These are phyloP conservation scores for Xylaria polymorpha DNA, from an alignment of 2,329 filamentous ascomycete genomes.

Conservation along the genomic window DNA sequence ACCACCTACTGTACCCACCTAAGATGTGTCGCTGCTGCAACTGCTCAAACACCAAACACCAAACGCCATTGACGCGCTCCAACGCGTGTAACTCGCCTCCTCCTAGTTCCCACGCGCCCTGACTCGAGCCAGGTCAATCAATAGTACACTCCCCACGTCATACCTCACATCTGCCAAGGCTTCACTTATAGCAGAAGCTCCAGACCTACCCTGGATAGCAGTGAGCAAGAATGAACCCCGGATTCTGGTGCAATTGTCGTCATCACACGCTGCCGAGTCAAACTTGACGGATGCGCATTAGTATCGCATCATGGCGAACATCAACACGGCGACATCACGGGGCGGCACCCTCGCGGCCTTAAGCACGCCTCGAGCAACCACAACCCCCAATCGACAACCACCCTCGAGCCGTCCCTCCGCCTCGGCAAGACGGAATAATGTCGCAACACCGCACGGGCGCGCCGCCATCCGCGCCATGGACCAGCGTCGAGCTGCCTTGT, in stretches of 20 bases:
- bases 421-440: constrained; percentile 57
- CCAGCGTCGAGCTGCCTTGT: constrained; percentile 67
- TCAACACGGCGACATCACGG: constrained; percentile 29
- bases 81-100: constrained; percentile 11
- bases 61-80: neutral
- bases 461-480: constrained; percentile 70
- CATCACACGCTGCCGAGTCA: constrained; percentile 13
- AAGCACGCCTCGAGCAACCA: constrained; percentile 44
- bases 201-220: constrained; percentile 7
- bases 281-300: constrained; percentile 2
- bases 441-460: constrained; percentile 69
- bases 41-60: neutral
- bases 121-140: constrained; percentile 11
- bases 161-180: neutral
- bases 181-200: neutral
- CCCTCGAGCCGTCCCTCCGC: constrained; percentile 58
- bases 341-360: constrained; percentile 41
- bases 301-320: constrained; percentile 37
- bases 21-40: neutral
- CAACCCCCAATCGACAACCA: constrained; percentile 54
- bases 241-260: neutral
- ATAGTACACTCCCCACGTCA: constrained; percentile 20
- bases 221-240: constrained; percentile 19
- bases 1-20: too few species aligned
- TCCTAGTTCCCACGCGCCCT: constrained; percentile 1